phyloP scores from a whole-genome alignment of 768 basidiomycete genomes.

The Lentinula edodes region DNA sequence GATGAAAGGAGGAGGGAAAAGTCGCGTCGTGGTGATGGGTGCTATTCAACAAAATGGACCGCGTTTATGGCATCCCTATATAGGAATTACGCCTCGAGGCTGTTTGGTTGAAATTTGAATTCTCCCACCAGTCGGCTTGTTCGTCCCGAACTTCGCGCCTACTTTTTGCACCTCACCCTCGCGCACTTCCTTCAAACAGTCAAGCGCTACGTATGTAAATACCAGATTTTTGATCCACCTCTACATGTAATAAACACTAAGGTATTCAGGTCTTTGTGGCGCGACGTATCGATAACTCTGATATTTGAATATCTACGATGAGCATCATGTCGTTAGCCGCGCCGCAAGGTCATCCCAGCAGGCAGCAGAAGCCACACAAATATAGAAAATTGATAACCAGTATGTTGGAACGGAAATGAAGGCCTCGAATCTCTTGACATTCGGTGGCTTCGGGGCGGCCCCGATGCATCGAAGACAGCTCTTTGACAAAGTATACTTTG shows the following conservation, averaged over 20 bases:
- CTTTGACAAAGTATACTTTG: neutral
- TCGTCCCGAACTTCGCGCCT: neutral
- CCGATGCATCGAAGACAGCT: constrained; percentile 23
- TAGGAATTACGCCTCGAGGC: neutral
- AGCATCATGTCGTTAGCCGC: neutral
- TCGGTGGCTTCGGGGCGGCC: neutral
- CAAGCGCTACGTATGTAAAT: neutral
- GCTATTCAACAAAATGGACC: neutral
- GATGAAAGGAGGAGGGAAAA: constrained; percentile 1
- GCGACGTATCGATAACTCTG: neutral
- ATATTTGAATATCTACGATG: neutral
- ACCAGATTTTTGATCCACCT: neutral
- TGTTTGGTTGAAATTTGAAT: neutral
- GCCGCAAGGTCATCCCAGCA: neutral
- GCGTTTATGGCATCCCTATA: neutral
- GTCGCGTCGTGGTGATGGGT: neutral
- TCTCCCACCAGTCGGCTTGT: neutral
- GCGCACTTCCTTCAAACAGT: too few relatives aligned
- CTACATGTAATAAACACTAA: neutral
- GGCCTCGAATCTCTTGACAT: neutral
- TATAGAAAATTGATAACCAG: neutral
- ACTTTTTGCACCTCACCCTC: neutral
- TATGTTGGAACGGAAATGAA: neutral
- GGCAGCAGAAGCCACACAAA: neutral
- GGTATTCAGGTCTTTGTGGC: neutral